Conservation (phyloP, 768 basidiomycete genomes). For the Amanita pallidorosea region DNA sequence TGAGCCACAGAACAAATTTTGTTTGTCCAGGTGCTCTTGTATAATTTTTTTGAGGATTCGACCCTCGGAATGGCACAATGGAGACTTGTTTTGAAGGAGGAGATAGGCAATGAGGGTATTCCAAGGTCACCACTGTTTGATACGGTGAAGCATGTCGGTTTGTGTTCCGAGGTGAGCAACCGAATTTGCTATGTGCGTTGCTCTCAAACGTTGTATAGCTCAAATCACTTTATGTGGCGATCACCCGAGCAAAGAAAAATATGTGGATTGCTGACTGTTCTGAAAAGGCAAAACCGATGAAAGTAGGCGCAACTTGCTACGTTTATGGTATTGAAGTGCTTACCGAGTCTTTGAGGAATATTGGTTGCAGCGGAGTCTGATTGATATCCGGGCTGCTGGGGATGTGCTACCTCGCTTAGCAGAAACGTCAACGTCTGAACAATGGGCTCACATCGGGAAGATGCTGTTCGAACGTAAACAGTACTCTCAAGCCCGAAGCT, state of each 20-base stretch:
- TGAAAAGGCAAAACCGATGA: conserved; percentile 43
- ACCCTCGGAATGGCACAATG: conserved; percentile 38
- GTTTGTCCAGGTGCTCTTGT: conserved; percentile 49
- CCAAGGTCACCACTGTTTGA: conserved; percentile 31
- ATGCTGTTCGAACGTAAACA: conserved; percentile 28
- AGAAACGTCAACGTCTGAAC: conserved; percentile 34
- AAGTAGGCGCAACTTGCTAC: conserved; percentile 22
- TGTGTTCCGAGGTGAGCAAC: conserved; percentile 45
- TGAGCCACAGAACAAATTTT: neutral
- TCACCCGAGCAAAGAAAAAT: conserved; percentile 59
- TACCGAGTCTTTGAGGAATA: conserved; percentile 24
- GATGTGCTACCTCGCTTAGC: conserved; percentile 44
- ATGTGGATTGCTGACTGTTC: conserved; percentile 64
- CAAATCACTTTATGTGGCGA: conserved; percentile 60
- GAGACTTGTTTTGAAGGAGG: conserved; percentile 43
- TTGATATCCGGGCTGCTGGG: conserved; percentile 38
- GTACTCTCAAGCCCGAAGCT: conserved; percentile 25
- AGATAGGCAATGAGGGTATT: conserved; percentile 12
- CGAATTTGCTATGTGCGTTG: neutral
- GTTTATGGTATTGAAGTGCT: neutral
- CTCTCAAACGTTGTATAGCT: conserved; percentile 25
- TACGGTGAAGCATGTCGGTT: conserved; percentile 34
- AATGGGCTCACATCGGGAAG: conserved; percentile 25
- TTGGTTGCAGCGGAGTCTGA: conserved; percentile 35
- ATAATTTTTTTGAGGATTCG: conserved; percentile 69